These are phyloP conservation scores for Zea luxurians DNA, from an alignment of 176 grass and related monocot species.

Conservation along the genomic window DNA sequence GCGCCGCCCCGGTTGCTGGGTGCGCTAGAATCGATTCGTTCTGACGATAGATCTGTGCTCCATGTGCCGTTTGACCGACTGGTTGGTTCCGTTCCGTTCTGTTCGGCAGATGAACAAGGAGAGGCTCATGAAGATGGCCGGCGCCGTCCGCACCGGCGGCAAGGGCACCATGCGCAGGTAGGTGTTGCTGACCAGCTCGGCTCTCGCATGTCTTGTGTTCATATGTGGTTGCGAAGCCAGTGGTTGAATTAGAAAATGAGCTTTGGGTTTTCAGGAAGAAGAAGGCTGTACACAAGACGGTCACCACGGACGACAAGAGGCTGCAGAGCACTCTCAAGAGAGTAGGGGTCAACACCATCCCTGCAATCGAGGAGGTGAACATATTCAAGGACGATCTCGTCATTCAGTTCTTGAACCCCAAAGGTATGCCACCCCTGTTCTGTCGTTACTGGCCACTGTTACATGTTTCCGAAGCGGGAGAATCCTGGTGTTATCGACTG, in stretches of 20 bases:
- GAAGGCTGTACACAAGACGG: conserved; percentile 95
- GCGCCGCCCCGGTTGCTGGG: neutral
- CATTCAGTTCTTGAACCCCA: conserved; percentile 95
- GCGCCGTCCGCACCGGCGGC: conserved; percentile 83
- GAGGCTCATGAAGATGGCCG: conserved; percentile 89
- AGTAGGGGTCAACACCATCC: conserved; percentile 92
- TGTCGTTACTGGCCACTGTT: neutral
- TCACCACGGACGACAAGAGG: conserved; percentile 85
- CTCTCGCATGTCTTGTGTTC: neutral
- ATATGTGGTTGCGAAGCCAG: neutral
- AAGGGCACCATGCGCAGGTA: conserved; percentile 87
- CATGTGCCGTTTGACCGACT: neutral
- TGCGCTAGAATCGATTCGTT: neutral
- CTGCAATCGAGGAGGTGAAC: conserved; percentile 98
- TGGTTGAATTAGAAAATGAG: neutral
- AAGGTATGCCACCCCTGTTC: conserved; percentile 40
- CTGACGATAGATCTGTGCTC: conserved; percentile 1
- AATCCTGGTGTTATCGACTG: neutral
- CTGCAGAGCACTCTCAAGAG: conserved; percentile 97
- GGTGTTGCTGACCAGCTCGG: neutral
- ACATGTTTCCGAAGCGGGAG: neutral
- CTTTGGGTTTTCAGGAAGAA: conserved; percentile 68
- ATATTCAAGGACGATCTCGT: conserved; percentile 98
- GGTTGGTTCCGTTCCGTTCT: neutral
- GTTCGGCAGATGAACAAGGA: conserved; percentile 72